These are phyloP conservation scores for Luffa acutangula DNA, from an alignment of 306 rosid species.

Conservation along the genomic window DNA sequence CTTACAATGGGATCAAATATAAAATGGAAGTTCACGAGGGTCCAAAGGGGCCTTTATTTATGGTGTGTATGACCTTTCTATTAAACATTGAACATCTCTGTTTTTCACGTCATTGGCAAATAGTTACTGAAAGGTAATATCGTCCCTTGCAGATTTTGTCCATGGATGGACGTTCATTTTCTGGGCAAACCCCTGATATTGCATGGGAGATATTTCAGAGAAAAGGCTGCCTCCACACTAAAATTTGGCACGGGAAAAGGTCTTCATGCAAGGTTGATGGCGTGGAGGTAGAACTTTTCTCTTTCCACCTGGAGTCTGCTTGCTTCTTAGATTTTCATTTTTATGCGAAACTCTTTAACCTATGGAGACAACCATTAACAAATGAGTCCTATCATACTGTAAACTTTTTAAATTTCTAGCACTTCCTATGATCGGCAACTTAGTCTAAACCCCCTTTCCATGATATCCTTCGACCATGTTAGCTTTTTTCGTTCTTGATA, in stretches of 20 bases:
- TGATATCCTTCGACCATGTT: neutral
- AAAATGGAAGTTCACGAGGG: constrained; percentile 79
- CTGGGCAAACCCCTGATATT: constrained; percentile 83
- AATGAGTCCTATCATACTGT: neutral
- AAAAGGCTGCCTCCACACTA: constrained; percentile 38
- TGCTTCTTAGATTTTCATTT: neutral
- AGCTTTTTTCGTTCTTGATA: neutral
- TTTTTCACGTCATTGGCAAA: constrained; percentile 9
- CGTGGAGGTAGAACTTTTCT: constrained; percentile 53
- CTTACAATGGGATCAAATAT: constrained; percentile 48
- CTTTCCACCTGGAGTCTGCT: neutral
- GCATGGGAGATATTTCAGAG: constrained; percentile 75
- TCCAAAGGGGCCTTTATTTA: constrained; percentile 61
- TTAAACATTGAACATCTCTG: constrained; percentile 7
- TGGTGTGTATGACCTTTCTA: constrained; percentile 35
- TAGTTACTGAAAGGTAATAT: constrained; percentile 1
- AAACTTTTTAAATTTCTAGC: neutral
- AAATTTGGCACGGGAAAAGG: constrained; percentile 77
- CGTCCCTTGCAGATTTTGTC: constrained; percentile 40
- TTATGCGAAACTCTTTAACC: neutral
- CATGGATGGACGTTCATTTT: constrained; percentile 52
- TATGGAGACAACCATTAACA: neutral
- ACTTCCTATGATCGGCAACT: neutral
- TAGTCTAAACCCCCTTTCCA: neutral
- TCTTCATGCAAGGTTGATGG: constrained; percentile 71